Evolutionary conservation across 192 early-diverging fungal species (phyloP).

Genomic region (Mortierella claussenii): DNA sequence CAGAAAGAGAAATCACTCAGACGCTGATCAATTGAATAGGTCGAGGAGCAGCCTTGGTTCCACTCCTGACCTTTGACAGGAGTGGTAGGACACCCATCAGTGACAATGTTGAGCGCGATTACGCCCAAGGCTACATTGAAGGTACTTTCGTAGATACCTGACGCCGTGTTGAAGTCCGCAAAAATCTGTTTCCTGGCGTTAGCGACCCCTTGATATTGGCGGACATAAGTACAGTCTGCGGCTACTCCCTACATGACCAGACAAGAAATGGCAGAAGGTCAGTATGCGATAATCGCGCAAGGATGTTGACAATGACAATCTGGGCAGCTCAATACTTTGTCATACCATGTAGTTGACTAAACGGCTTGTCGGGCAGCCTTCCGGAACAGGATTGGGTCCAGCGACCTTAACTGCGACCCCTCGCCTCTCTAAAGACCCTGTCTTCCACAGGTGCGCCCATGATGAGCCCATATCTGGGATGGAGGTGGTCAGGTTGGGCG

Average conservation of each 20-base stretch:
- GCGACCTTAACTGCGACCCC: constrained; percentile 23
- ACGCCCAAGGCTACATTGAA: constrained; percentile 90
- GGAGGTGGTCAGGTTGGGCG: constrained; percentile 40
- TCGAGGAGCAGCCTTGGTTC: constrained; percentile 80
- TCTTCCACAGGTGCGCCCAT: constrained; percentile 18
- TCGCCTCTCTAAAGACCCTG: constrained; percentile 10
- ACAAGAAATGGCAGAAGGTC: no score
- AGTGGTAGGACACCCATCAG: constrained; percentile 64
- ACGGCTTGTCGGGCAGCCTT: constrained; percentile 43
- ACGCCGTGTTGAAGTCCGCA: constrained; percentile 85
- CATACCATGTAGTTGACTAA: constrained; percentile 45
- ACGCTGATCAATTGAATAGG: constrained; percentile 76
- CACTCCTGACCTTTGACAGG: constrained; percentile 58
- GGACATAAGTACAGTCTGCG: constrained; percentile 79
- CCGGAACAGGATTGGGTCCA: constrained; percentile 38
- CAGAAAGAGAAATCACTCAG: constrained; percentile 92
- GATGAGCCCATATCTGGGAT: constrained; percentile 26
- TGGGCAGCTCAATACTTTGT: no score
- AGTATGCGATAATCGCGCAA: no score
- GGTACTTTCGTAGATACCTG: constrained; percentile 82
- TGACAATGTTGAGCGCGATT: constrained; percentile 79
- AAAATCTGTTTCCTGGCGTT: constrained; percentile 79
- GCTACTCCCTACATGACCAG: constrained; percentile 68
- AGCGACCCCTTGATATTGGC: constrained; percentile 62
- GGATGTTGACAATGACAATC: background rate